Evolutionary conservation across 768 basidiomycete species (phyloP), one percentile per base, ranked within the genome.

Genomic region (Gymnopilus junonius): DNA sequence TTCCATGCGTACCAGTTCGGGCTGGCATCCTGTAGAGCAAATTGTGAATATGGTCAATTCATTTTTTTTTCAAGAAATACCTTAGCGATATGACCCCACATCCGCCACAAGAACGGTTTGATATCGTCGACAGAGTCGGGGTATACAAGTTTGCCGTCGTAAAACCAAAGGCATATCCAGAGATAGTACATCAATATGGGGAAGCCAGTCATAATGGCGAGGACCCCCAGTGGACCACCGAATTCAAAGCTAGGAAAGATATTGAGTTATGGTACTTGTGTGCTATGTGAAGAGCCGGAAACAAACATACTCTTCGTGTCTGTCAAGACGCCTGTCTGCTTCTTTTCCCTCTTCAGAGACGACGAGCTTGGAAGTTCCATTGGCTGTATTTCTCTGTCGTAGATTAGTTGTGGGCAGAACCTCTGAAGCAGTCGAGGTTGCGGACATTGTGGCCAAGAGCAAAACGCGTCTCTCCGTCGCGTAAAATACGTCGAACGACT

Each of bases 151-250:
- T 85, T 84, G 42, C 97, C 97, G 67, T 97, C 91, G 73, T 98
- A 95, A 76, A 96, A 97, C 88, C 91, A 94, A 35, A 98, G 85
- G 72, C 97, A 99, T 62, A 94, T 94, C 94, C 95, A 98, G 65
- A 99, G 86, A 80, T 99, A 99, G 76, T 97, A 99, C 95, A 99
- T 99, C 64, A 99, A 83, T 25, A 91, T 75, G 0, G 97, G 97
- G 73, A 99, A 99, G 50, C 92, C 90, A 20, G 89, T 82, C 92
- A 99, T 99, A 79, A 99, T 99, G 12, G 91, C 92, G 11, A 87
- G 75, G 27, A 96, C 95, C 46, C 97, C 97, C 77, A 84, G 83
- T 42, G 97, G 95, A 2, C 97, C 97, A 66, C 97, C 97, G 71
- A 99, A 99, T 76, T 99, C 96, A 79, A 93, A 97, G 37, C 94